Evolutionary conservation across 345 rosid species (phyloP), one percentile per base, ranked within the genome.

Genomic region (Physaria fendleri): DNA sequence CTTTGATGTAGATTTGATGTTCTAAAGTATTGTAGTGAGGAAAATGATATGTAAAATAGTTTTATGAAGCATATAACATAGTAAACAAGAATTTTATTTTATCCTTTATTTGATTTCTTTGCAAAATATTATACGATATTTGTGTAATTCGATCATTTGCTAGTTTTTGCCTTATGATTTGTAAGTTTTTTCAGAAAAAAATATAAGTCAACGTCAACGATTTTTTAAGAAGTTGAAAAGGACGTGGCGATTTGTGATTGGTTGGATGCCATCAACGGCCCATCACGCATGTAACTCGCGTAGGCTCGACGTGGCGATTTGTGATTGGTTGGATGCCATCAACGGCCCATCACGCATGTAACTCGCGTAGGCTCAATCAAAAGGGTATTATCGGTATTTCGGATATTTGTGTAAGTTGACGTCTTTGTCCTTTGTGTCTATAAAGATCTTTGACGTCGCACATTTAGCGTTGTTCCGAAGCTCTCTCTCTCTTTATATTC

Each of bases 21-120:
- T 22, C 29, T 1, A 38, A 28, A 37, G 56, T 53, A 60, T 54
- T 62, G 40, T 35, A 69, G 73, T 62, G 63, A 62, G 63, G 51
- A n/a, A n/a, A 57, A 29, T 45, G 50, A 27, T 42, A 33, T 67
- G 53, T 60, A 34, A 60, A 43, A 68, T 62, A 69, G 73, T 54
- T 69, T 53, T 62, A 43, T 61, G 68, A 69, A 22, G 68, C 68
- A 61, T 69, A 69, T 69, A 68, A 46, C 62, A 62, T 6, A 45
- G 63, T 54, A 69, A 54, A 23, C 5, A 28, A 16, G 16, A 11
- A 28, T 51, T 22, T 49, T 5, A 15, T 38, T 52, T 41, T 22
- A 13, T 8, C 5, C 13, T 29, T 51, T n/a, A n/a, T n/a, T n/a
- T n/a, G n/a, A n/a, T n/a, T n/a, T n/a, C n/a, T n/a, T n/a, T n/a